phyloP scores from a whole-genome alignment of 768 basidiomycete genomes.

The Lactarius hengduanensis region DNA sequence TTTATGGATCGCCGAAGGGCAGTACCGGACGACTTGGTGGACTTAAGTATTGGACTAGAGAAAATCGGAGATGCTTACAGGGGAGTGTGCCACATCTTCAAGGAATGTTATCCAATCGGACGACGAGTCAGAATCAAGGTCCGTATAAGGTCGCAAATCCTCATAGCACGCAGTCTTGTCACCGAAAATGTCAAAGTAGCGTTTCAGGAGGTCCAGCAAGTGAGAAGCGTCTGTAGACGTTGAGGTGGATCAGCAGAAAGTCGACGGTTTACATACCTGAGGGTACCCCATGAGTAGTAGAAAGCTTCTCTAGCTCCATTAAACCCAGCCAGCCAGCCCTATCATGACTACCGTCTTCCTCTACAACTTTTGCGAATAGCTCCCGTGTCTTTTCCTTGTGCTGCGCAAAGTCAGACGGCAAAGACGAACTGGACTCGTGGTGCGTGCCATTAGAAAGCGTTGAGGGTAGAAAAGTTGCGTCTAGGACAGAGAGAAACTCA shows the following conservation, averaged over 20 bases:
- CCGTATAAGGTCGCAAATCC: conserved; percentile 70
- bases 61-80: conserved; percentile 38
- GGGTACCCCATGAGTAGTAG: conserved; percentile 47
- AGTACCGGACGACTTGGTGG: conserved; percentile 46
- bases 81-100: conserved; percentile 44
- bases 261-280: conserved; percentile 38
- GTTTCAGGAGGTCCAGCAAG: conserved; percentile 51
- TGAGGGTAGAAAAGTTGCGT: conserved; percentile 56
- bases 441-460: conserved; percentile 31
- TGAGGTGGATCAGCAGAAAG: neutral
- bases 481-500: conserved; percentile 72
- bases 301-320: conserved; percentile 71
- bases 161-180: conserved; percentile 87
- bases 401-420: conserved; percentile 37
- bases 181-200: conserved; percentile 71
- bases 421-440: conserved; percentile 32
- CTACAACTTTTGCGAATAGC: conserved; percentile 56
- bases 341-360: conserved; percentile 67
- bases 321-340: conserved; percentile 72
- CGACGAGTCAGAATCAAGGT: conserved; percentile 47
- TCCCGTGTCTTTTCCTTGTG: conserved; percentile 45
- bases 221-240: conserved; percentile 42
- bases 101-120: conserved; percentile 56
- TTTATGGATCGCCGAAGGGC: conserved; percentile 72
- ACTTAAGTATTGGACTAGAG: conserved; percentile 6